Conservation (phyloP, 73 alveolate genomes). For the Paramecium caudatum region DNA sequence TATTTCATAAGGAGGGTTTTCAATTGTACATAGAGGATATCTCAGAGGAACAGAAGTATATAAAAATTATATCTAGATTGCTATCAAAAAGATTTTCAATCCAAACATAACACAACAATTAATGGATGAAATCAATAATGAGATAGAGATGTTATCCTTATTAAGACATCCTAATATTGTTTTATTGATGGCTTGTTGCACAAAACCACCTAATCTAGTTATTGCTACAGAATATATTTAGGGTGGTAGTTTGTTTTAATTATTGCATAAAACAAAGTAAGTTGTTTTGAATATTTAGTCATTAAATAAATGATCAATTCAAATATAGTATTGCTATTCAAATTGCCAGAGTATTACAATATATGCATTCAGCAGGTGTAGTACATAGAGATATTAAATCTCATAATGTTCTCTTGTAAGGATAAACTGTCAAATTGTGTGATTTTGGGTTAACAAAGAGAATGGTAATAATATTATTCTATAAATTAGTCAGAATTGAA, state of each 20-base stretch:
- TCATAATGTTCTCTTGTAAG: conserved; percentile 92
- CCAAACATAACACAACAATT: conserved; percentile 96
- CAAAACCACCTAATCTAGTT: conserved; percentile 94
- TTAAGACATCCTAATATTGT: conserved; percentile 98
- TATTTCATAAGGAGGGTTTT: conserved; percentile 98
- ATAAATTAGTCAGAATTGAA: conserved; percentile 88
- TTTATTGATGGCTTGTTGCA: conserved; percentile 92
- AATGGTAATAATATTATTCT: conserved; percentile 20
- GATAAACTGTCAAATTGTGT: conserved; percentile 90
- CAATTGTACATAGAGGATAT: conserved; percentile 93
- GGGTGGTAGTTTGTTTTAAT: conserved; percentile 91
- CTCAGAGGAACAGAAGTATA: conserved; percentile 91
- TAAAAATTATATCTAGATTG: conserved; percentile 71
- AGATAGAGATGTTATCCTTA: conserved; percentile 92
- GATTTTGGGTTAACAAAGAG: conserved; percentile 98
- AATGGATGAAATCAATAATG: conserved; percentile 95
- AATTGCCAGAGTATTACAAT: conserved; percentile 87
- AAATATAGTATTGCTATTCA: conserved; percentile 88
- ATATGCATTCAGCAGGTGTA: conserved; percentile 93
- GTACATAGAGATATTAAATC: conserved; percentile 99
- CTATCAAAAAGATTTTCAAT: conserved; percentile 96
- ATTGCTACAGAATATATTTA: conserved; percentile 93
- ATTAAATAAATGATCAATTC: conserved; percentile 80
- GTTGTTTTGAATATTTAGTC: conserved; percentile 68
- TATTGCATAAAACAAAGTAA: conserved; percentile 88